Evolutionary conservation across 129 eudicot genomes (phyloP), one percentile per base, ranked within the genome.

Genomic region (Tagetes erecta): DNA sequence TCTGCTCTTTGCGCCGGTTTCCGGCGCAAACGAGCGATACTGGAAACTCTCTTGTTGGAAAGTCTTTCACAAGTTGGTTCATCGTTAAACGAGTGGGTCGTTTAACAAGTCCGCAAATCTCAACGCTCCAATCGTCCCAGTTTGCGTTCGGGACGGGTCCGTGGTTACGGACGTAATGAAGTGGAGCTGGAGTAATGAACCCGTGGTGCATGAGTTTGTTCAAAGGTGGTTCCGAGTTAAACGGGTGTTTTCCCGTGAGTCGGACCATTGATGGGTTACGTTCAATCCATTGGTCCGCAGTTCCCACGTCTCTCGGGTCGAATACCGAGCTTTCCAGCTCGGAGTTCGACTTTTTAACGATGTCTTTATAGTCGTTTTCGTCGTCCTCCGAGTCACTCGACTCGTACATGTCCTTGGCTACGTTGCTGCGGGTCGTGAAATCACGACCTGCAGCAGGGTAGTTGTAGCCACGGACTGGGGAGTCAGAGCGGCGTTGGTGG

Each of bases 191-290:
- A 12, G 99, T 95, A 7, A 95, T 86, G 81, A 95, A 95, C n/a
- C 99, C 99, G 75, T 91, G 88, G 69, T 91, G 87, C 99, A 95
- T 95, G 80, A 95, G 92, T 52, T 91, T 91, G 13, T 77, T 64
- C 74, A 95, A 68, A 13, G 99, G 94, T 2, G 99, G 83, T 83
- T 95, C 99, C 8, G 91, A 84, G 80, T 95, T 95, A 74, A 95
- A 95, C 31, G 99, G 99, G 74, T 95, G 99, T 38, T 88, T 95
- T 2, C 99, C 99, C 35, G 99, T 95, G 51, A 95, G 89, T 0
- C 99, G 89, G 53, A 95, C 86, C 92, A 95, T 69, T 1, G 94
- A 80, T 0, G 87, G 83, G 84, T 95, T 88, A 1, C 99, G 88
- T 30, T 86, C 81, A 52, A 95, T 80, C 99, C 99, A 95, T 34